These are phyloP conservation scores for Wickerhamomyces alni DNA, from an alignment of 805 yeast species.

Conservation along the genomic window DNA sequence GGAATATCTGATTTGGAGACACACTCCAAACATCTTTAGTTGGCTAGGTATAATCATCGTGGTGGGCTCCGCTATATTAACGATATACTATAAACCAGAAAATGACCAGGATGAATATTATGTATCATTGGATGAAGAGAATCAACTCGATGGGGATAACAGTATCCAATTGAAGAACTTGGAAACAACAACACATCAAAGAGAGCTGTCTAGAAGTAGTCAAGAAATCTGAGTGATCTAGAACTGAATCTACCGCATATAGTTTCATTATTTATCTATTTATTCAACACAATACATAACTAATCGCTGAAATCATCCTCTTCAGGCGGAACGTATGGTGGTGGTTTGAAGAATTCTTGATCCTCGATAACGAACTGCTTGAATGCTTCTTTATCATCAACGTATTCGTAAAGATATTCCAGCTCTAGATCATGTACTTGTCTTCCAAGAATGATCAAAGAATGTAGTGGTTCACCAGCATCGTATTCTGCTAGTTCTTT, in stretches of 20 bases:
- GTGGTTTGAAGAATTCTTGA: constrained; percentile 70
- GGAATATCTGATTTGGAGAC: constrained; percentile 64
- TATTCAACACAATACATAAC: neutral
- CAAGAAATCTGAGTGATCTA: too few species aligned
- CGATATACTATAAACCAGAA: constrained; percentile 39
- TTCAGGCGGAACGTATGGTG: constrained; percentile 54
- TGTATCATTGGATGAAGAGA: neutral
- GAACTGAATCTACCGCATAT: too few species aligned
- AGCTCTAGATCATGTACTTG: constrained; percentile 90
- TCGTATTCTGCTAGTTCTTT: constrained; percentile 74
- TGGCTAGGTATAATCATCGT: constrained; percentile 59
- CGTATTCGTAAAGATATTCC: constrained; percentile 76
- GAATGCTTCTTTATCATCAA: constrained; percentile 50
- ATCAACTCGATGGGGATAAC: neutral
- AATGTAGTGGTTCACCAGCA: constrained; percentile 91
- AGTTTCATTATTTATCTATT: too few species aligned
- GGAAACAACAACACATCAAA: neutral
- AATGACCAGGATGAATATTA: neutral
- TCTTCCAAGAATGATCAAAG: constrained; percentile 85
- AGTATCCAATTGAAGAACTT: neutral
- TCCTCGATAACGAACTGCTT: constrained; percentile 38
- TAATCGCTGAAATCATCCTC: constrained; percentile 28
- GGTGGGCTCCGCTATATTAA: constrained; percentile 36
- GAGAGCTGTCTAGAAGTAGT: neutral
- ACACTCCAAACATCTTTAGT: constrained; percentile 60